A percentile compares a stretch with the other conserved stretches of the same genome.
phyloP scores from a whole-genome alignment of 208 protist species.

The Trypanosoma rangeli region DNA sequence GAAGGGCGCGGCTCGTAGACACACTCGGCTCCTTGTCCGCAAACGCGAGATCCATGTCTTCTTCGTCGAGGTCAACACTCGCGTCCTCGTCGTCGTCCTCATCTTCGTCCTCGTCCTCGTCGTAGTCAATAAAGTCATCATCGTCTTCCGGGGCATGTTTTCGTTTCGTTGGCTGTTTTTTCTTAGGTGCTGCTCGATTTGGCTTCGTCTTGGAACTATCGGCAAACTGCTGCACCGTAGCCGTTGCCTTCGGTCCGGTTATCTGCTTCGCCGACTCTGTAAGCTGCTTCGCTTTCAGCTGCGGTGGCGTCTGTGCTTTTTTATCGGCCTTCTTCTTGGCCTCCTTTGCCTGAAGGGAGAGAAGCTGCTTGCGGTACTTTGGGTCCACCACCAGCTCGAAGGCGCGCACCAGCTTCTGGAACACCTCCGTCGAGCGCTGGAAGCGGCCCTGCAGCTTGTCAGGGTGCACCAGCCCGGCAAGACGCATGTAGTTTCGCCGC shows the following conservation, averaged over 20 bases:
- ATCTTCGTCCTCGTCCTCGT: slow-evolving; percentile 19
- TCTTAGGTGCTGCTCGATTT: neutral
- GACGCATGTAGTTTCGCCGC: slow-evolving; percentile 79
- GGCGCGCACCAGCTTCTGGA: slow-evolving; percentile 79
- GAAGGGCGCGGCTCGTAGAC: slow-evolving; percentile 70
- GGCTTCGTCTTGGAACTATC: neutral
- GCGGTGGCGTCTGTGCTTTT: neutral
- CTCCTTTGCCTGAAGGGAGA: slow-evolving; percentile 13
- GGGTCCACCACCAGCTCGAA: slow-evolving; percentile 81
- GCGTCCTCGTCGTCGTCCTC: slow-evolving; percentile 22
- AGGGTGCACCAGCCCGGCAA: slow-evolving; percentile 75
- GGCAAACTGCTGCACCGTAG: neutral
- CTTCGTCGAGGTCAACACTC: slow-evolving; percentile 15
- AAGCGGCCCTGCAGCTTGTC: slow-evolving; percentile 73
- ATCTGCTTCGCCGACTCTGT: neutral
- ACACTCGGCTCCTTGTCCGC: slow-evolving; percentile 40
- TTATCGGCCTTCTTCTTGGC: slow-evolving; percentile 7
- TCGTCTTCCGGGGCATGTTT: slow-evolving; percentile 3
- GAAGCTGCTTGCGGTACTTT: slow-evolving; percentile 43
- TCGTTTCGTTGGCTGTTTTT: slow-evolving; percentile 1
- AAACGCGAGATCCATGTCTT: slow-evolving; percentile 5
- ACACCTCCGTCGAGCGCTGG: slow-evolving; percentile 73
- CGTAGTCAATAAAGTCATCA: slow-evolving; percentile 25
- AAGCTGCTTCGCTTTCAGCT: slow-evolving; percentile 1
- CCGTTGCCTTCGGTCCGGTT: neutral